Evolutionary conservation across 139 green algal genomes (phyloP), one percentile per base, ranked within the genome.

Genomic region (Closterium sp.): DNA sequence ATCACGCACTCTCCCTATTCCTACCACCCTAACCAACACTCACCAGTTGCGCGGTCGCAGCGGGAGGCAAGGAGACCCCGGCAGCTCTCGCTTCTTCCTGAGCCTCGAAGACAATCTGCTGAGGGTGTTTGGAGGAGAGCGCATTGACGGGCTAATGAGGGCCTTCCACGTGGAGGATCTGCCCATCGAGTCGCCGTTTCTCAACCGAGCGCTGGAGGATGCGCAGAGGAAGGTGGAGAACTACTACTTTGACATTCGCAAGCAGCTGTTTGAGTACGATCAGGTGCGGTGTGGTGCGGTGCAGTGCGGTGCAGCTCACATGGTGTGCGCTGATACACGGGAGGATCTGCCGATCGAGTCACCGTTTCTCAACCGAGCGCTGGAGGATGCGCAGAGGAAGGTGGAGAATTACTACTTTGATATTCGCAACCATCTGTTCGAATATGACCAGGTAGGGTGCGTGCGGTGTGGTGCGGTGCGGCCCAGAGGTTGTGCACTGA

Each of bases 161-260:
- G 96, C 96, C 19, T 98, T 99, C 92, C 91, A 94, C 32, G 70
- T 96, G n/a, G 95, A 95, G 30, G 95, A 96, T 93, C 95, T 99
- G 92, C 98, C 98, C 70, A 99, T 99, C 92, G 98, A 99, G 96
- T 97, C 94, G 91, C 92, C 97, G 86, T 99, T 99, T 97, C 97
- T 99, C 17, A 98, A 96, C 27, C 96, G 97, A 10, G 97, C 97
- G 13, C 96, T 99, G 62, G 96, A 99, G 91, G 97, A 97, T 27
- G 97, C 98, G 10, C 98, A 99, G 96, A 97, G 97, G 93, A 98
- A 99, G 92, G 97, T 97, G 89, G 89, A 99, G 96, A 95, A 96
- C 19, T 99, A 99, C 95, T 99, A 99, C 94, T 99, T 98, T 91
- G 98, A 99, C 95, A 98, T 98, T 91, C 96, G 98, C 89, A 98